Base-by-base conservation (phyloP, 2,329 filamentous ascomycete genomes). In the Pyrenochaeta sp. region DNA sequence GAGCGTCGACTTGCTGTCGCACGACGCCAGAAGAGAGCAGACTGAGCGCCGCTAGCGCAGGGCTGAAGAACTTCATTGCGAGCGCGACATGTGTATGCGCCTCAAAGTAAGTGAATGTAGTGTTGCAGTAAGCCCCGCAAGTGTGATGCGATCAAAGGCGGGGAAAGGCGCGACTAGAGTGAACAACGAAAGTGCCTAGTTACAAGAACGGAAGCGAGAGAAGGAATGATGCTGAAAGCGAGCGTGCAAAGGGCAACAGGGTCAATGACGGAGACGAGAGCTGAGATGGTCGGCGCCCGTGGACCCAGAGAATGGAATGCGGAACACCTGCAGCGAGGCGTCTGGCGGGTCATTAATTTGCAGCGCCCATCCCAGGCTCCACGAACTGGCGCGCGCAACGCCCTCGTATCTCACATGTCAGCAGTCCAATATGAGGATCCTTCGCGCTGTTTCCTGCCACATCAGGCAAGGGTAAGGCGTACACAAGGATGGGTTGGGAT, bases 41-140 rank as follows among this genome's bases (percentile, higher is more conserved):
- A 57, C 51, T 60, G 57, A 72, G 57, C 47, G 66, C 58, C 27
- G 63, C 56, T 58, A 71, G 67, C 53, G 56, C 58, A 60, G 61
- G 56, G 62, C 61, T 60, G 58, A 69, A 66, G 32, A 63, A 58
- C 63, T 40, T 69, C 68, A 71, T 71, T 9, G 53, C 48, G 40
- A 49, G 31, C 20, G 29, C 42, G 39, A 54, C 64, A 64, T 68
- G 53, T 57, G 50, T 48, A 45, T 58, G 56, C 49, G 40, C 36
- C 30, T 45, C 43, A 32, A 39, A 32, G 14, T 27, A 49, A 50
- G 32, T 41, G 43, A 46, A 48, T 20, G 49, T 39, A 48, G 37
- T 41, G 49, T 35, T 36, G 29, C 12, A n/a, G 14, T 27, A 37
- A 23, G 30, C 46, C 39, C 41, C 41, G 50, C 42, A 45, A 52